phyloP scores from a whole-genome alignment of 257 asterid genomes.

The Henckelia pumila region DNA sequence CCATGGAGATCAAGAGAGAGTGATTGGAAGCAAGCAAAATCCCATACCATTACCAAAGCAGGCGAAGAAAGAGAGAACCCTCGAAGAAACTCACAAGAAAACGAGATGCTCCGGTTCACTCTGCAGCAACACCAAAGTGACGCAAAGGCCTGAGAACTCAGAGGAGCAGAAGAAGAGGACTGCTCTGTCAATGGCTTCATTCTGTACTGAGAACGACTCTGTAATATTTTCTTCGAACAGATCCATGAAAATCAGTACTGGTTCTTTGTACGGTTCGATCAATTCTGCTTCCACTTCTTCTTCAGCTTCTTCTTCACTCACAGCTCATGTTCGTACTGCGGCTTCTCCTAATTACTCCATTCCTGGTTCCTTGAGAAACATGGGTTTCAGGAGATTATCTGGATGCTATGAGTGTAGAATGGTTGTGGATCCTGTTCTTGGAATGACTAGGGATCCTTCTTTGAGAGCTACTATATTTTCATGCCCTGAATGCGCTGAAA shows the following conservation, averaged over 20 bases:
- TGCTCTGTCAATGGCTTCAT: slow-evolving; percentile 22
- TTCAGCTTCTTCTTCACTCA: slow-evolving; percentile 34
- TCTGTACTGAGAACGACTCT: slow-evolving; percentile 23
- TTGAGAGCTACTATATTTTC: slow-evolving; percentile 53
- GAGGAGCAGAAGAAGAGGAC: slow-evolving; percentile 37
- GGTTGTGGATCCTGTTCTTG: slow-evolving; percentile 87
- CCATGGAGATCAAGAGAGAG: not conserved
- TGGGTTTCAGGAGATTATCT: slow-evolving; percentile 76
- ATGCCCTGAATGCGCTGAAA: slow-evolving; percentile 67
- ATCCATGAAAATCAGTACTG: slow-evolving; percentile 36
- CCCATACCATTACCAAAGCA: slow-evolving; percentile 6
- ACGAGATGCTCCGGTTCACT: slow-evolving; percentile 77
- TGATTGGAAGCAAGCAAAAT: not conserved
- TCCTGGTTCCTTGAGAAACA: slow-evolving; percentile 53
- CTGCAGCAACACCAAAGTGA: slow-evolving; percentile 79
- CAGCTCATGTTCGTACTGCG: slow-evolving; percentile 16
- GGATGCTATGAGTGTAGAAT: slow-evolving; percentile 87
- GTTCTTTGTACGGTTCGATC: slow-evolving; percentile 26
- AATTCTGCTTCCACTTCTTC: slow-evolving; percentile 30
- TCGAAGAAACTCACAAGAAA: slow-evolving; percentile 41
- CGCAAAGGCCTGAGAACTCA: slow-evolving; percentile 59
- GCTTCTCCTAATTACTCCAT: slow-evolving; percentile 43
- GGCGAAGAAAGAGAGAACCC: slow-evolving; percentile 27
- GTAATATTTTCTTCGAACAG: slow-evolving; percentile 29
- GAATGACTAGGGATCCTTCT: slow-evolving; percentile 72